These are phyloP conservation scores for Zizania palustris DNA, from an alignment of 202 grass and related monocot genomes.

Conservation along the genomic window DNA sequence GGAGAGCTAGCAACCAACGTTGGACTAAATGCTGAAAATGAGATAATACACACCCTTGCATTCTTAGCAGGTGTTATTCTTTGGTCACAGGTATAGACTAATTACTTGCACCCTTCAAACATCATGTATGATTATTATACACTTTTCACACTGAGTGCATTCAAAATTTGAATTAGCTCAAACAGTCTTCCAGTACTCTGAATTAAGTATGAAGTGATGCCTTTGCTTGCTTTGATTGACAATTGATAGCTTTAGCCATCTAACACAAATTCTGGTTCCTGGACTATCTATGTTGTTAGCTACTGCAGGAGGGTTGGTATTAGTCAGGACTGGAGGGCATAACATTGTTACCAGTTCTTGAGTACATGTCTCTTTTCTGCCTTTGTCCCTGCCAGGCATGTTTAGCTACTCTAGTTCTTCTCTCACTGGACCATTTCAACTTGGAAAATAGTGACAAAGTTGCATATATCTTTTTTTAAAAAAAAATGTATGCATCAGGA, in stretches of 20 bases:
- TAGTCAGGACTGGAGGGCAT: conserved; percentile 1
- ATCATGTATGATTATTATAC: conserved; percentile 11
- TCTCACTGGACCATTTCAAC: not conserved
- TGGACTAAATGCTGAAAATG: conserved; percentile 85
- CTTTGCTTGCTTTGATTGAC: conserved; percentile 21
- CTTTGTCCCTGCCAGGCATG: conserved; percentile 12
- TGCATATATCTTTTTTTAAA: conserved; percentile 24
- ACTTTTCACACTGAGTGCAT: not conserved
- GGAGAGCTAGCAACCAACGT: conserved; percentile 52
- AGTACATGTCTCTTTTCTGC: conserved; percentile 6
- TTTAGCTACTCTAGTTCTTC: conserved; percentile 10
- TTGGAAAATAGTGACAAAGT: conserved; percentile 4
- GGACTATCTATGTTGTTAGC: conserved; percentile 15
- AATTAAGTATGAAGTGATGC: conserved; percentile 1
- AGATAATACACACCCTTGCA: conserved; percentile 91
- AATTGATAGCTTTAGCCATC: conserved; percentile 12
- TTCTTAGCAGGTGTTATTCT: conserved; percentile 92
- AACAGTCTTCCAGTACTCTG: conserved; percentile 6
- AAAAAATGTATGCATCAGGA: conserved; percentile 9
- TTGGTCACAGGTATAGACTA: conserved; percentile 88
- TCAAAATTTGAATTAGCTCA: conserved; percentile 22
- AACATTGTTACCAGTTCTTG: not conserved
- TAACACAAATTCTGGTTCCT: conserved; percentile 3
- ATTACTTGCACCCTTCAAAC: conserved; percentile 13
- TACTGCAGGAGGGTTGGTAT: not conserved